phyloP scores from a whole-genome alignment of 2,329 filamentous ascomycete species.

The Aspergillus sp. region DNA sequence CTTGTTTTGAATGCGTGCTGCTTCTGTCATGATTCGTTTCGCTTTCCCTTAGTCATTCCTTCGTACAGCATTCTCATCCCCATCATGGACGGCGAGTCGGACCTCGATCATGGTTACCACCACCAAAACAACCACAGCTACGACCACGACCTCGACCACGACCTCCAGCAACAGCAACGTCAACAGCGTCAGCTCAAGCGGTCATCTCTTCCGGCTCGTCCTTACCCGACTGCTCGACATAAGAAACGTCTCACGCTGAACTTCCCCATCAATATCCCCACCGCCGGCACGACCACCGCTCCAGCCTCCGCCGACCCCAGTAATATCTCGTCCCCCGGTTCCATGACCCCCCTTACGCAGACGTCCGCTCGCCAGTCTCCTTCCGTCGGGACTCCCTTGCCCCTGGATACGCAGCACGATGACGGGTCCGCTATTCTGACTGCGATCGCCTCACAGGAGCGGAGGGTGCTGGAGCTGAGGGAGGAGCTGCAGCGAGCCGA shows the following conservation, averaged over 20 bases:
- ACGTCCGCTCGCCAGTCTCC: constrained; percentile 26
- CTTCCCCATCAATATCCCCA: constrained; percentile 37
- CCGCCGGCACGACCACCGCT: constrained; percentile 21
- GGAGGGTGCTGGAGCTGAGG: constrained; percentile 78
- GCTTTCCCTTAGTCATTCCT: neutral
- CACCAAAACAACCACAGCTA: too few species aligned
- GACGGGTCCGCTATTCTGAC: constrained; percentile 68
- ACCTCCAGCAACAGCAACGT: constrained; percentile 8
- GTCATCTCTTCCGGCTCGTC: constrained; percentile 26
- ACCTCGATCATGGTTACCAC: too few species aligned
- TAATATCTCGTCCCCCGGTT: constrained; percentile 18
- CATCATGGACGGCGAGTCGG: constrained; percentile 22
- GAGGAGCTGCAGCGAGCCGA: constrained; percentile 86
- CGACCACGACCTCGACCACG: constrained; percentile 14
- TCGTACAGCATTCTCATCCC: neutral
- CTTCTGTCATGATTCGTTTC: too few species aligned
- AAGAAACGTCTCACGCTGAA: constrained; percentile 40
- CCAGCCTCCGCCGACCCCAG: constrained; percentile 19
- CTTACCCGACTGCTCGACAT: constrained; percentile 31
- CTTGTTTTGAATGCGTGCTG: neutral
- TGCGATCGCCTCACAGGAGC: constrained; percentile 84
- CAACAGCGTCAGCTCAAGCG: constrained; percentile 18
- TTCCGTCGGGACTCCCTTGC: constrained; percentile 18
- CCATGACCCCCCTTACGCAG: constrained; percentile 25
- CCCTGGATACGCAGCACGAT: constrained; percentile 23